Evolutionary conservation across 345 rosid genomes (phyloP), one percentile per base, ranked within the genome.

Genomic region (Rhizophora apiculata): DNA sequence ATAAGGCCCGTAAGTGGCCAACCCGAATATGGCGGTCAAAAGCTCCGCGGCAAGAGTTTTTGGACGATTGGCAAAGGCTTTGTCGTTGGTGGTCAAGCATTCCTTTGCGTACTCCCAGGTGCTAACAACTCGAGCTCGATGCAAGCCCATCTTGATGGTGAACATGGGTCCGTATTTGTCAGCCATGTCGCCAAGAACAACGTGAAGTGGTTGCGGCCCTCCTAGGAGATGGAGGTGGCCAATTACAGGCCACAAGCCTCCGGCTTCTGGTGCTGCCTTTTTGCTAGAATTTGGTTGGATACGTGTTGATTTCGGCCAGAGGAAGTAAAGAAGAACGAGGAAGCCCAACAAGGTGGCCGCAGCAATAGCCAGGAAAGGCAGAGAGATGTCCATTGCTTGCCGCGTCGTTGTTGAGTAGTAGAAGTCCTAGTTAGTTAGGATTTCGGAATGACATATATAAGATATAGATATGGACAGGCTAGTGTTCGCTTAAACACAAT

Each of bases 211-310:
- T 30, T 53, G 5, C 4, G 70, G 22, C 5, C 74, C 74, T 2
- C 70, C 58, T 15, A 83, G 53, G 27, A 80, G 72, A 56, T 63
- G 86, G 20, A 80, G 82, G 56, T 83, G 83, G 59, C 83, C 83
- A 0, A 80, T 66, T 30, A 76, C 21, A 3, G 78, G 80, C 70
- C 69, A 32, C 10, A 65, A 71, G 4, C 79, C 79, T 0, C 34
- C 22, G 8, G 79, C 49, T 60, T 65, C 62, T 1, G 82, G 79
- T 27, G 70, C 73, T 24, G 22, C 48, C 26, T 19, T 57, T 10
- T 39, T 58, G 26, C 13, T 19, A 10, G 54, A 9, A 0, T 26
- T 71, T 37, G 26, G 2, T 20, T 6, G 22, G 26, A n/a, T 54
- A 21, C 3, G 8, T 21, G 4, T 54, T 21, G 58, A 21, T 21